phyloP scores from a whole-genome alignment of 2,329 filamentous ascomycete species.

The Corniculantispora saksenae region DNA sequence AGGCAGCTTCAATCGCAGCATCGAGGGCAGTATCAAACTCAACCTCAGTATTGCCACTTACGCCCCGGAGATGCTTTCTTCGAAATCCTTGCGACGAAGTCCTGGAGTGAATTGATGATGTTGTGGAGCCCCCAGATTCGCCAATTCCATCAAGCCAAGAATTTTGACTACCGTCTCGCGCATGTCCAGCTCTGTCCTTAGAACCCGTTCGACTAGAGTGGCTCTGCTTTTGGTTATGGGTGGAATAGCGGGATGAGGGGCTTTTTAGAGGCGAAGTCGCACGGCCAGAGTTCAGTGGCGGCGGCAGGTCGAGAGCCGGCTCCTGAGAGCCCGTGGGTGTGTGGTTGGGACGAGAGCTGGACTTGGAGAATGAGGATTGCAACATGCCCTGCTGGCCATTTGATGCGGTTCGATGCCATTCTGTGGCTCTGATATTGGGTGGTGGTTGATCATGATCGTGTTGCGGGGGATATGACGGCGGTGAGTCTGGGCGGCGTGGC shows the following conservation, averaged over 20 bases:
- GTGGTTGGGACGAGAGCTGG: constrained; percentile 38
- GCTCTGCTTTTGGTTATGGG: constrained; percentile 28
- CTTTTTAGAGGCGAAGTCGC: constrained; percentile 45
- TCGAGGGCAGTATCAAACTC: constrained; percentile 94
- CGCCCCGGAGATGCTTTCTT: constrained; percentile 67
- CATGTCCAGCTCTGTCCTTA: constrained; percentile 40
- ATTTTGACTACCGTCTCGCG: constrained; percentile 68
- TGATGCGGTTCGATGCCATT: constrained; percentile 2
- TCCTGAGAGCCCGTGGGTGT: constrained; percentile 8
- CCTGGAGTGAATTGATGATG: constrained; percentile 78
- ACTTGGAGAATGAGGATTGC: constrained; percentile 57
- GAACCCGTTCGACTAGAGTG: constrained; percentile 32
- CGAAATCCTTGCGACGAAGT: constrained; percentile 69
- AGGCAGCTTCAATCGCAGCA: constrained; percentile 93
- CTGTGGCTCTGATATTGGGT: constrained; percentile 14
- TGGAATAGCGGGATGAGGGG: constrained; percentile 1
- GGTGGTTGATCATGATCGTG: constrained; percentile 5
- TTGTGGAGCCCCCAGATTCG: constrained; percentile 79
- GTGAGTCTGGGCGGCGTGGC: neutral
- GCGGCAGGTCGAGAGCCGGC: constrained; percentile 52
- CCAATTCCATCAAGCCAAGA: constrained; percentile 96
- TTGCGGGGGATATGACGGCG: neutral
- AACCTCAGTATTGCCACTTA: constrained; percentile 75
- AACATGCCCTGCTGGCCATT: constrained; percentile 31
- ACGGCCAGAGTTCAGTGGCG: constrained; percentile 68